phyloP scores from a whole-genome alignment of 192 early-diverging fungal species.

The Dimargaris cristalligena region DNA sequence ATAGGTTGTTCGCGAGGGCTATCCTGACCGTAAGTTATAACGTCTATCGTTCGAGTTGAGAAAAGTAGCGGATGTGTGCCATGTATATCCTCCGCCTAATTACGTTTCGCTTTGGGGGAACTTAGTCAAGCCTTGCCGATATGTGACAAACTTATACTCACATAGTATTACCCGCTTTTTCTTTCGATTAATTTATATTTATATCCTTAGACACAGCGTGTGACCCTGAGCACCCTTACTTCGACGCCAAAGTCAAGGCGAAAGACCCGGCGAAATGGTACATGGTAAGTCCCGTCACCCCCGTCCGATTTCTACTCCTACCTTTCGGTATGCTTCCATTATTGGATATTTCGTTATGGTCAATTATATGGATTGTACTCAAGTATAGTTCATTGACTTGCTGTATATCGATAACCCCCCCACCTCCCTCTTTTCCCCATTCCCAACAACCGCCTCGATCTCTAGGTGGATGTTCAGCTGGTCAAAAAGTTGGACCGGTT shows the following conservation, averaged over 20 bases:
- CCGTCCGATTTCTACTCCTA: background rate
- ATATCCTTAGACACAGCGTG: slow-evolving; percentile 52
- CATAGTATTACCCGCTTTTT: too few relatives aligned
- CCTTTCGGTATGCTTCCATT: background rate
- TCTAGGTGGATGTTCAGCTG: slow-evolving; percentile 57
- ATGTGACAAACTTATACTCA: too few relatives aligned
- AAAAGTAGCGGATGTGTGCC: too few relatives aligned
- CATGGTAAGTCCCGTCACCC: slow-evolving; percentile 32
- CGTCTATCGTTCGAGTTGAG: too few relatives aligned
- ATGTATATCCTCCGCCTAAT: too few relatives aligned
- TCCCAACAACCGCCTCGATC: background rate
- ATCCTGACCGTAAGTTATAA: slow-evolving; percentile 38
- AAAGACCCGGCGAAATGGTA: slow-evolving; percentile 57
- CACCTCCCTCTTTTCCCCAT: background rate
- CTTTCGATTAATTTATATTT: too few relatives aligned
- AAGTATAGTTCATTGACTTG: too few relatives aligned
- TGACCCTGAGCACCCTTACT: slow-evolving; percentile 57
- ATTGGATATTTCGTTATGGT: background rate
- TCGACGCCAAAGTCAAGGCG: slow-evolving; percentile 47
- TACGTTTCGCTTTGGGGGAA: too few relatives aligned
- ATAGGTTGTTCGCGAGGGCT: slow-evolving; percentile 41
- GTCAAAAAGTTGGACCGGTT: slow-evolving; percentile 41
- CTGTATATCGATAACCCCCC: background rate
- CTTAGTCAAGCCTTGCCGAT: too few relatives aligned
- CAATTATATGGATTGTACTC: too few relatives aligned